These are phyloP conservation scores for Parvularia atlantis DNA, from an alignment of 78 protist genomes.

Conservation along the genomic window DNA sequence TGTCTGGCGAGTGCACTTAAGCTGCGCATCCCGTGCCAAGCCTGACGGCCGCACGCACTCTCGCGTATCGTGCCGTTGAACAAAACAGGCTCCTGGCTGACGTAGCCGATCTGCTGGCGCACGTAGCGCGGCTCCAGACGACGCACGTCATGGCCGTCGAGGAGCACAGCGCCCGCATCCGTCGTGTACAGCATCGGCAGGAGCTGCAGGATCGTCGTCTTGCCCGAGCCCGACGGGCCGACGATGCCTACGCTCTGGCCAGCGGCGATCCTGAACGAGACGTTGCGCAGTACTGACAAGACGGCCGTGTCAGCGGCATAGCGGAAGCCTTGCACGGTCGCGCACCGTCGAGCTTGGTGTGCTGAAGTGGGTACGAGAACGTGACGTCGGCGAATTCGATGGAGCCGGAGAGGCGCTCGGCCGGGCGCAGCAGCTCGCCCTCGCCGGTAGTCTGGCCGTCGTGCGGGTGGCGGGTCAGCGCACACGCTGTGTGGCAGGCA, in stretches of 20 bases:
- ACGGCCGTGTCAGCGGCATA: too few species aligned
- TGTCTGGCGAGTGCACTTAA: neutral
- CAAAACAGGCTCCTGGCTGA: slow-evolving; percentile 32
- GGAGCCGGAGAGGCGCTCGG: too few species aligned
- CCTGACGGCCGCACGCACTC: neutral
- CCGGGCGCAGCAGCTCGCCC: too few species aligned
- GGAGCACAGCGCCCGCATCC: slow-evolving; percentile 57
- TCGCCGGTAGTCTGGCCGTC: too few species aligned
- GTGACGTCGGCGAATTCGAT: neutral
- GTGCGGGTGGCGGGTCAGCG: too few species aligned
- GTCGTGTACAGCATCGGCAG: slow-evolving; percentile 57
- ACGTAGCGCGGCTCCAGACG: slow-evolving; percentile 1
- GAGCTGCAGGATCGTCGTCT: slow-evolving; percentile 58
- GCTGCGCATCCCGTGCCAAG: neutral
- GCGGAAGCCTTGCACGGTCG: too few species aligned
- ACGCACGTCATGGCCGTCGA: slow-evolving; percentile 43
- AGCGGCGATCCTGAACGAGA: slow-evolving; percentile 54
- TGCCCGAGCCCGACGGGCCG: slow-evolving; percentile 83
- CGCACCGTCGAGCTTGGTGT: neutral
- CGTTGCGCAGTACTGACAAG: slow-evolving; percentile 25
- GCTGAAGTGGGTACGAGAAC: neutral
- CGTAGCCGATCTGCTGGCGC: slow-evolving; percentile 10
- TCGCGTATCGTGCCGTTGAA: slow-evolving; percentile 22
- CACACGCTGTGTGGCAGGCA: too few species aligned
- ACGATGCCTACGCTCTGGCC: slow-evolving; percentile 69